phyloP scores from a whole-genome alignment of 306 rosid genomes.

The Senna tora region DNA sequence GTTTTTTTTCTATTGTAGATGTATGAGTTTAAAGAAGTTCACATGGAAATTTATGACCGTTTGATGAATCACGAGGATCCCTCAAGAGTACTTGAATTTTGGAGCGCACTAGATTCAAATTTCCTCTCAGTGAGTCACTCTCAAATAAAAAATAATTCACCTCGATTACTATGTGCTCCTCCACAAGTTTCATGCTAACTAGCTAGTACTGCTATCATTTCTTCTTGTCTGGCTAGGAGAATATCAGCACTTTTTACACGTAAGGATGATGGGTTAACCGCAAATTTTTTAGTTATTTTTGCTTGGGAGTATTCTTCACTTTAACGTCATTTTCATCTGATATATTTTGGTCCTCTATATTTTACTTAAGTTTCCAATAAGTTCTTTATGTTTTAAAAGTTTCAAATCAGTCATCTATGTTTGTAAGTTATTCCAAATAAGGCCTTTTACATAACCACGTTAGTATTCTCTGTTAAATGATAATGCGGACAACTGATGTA shows the following conservation, averaged over 20 bases:
- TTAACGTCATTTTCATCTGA: no score
- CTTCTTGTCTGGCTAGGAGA: constrained; percentile 36
- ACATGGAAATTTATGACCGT: constrained; percentile 93
- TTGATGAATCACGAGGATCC: constrained; percentile 90
- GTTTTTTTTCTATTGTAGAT: constrained; percentile 6
- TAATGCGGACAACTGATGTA: no score
- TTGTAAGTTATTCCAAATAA: no score
- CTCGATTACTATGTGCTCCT: constrained; percentile 19
- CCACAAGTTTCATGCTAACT: constrained; percentile 47
- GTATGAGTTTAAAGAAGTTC: constrained; percentile 56
- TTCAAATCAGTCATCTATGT: no score
- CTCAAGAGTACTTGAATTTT: constrained; percentile 63
- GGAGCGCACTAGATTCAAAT: constrained; percentile 98
- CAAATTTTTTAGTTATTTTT: no score
- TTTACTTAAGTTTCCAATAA: no score
- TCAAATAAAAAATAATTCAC: constrained; percentile 24
- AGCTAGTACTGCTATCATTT: background rate
- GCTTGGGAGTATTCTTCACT: no score
- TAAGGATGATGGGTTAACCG: no score
- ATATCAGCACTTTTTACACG: background rate
- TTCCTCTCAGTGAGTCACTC: constrained; percentile 25
- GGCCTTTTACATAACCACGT: no score
- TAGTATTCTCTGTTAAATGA: no score
- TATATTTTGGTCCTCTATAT: no score
- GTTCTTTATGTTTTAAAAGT: no score